A percentile compares a stretch with the other conserved stretches of the same genome.
Conservation (phyloP, 257 asterid species). For the Phtheirospermum japonicum region DNA sequence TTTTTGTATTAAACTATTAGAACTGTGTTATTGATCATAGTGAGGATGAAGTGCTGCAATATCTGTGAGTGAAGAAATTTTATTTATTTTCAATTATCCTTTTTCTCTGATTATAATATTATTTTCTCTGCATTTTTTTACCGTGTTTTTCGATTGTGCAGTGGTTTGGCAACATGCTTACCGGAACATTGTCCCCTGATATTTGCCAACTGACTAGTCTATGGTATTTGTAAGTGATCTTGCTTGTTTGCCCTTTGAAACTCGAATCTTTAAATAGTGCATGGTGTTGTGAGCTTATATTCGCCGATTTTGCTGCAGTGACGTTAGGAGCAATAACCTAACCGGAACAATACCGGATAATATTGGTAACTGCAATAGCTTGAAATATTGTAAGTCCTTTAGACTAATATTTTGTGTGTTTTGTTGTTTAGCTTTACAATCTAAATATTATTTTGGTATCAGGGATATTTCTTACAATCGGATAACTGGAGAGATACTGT, state of each 20-base stretch:
- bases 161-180: conserved; percentile 83
- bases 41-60: conserved; percentile 95
- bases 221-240: conserved; percentile 86
- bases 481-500: too few relatives aligned
- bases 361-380: conserved; percentile 94
- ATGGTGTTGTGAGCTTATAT: neutral
- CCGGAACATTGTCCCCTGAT: conserved; percentile 86
- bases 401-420: neutral
- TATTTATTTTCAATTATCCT: neutral
- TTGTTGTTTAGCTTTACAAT: neutral
- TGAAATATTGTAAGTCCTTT: conserved; percentile 75
- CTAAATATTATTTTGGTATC: conserved; percentile 16
- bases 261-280: neutral
- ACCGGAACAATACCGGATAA: conserved; percentile 85
- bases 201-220: conserved; percentile 93
- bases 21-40: too few relatives aligned
- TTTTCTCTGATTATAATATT: neutral
- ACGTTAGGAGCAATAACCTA: conserved; percentile 82
- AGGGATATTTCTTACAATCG: too few relatives aligned
- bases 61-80: conserved; percentile 60
- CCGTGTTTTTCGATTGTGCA: conserved; percentile 23
- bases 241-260: neutral
- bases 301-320: conserved; percentile 44
- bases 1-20: too few relatives aligned
- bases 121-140: neutral